Conservation (phyloP, 2,329 filamentous ascomycete species). For the Neopestalotiopsis sp. region DNA sequence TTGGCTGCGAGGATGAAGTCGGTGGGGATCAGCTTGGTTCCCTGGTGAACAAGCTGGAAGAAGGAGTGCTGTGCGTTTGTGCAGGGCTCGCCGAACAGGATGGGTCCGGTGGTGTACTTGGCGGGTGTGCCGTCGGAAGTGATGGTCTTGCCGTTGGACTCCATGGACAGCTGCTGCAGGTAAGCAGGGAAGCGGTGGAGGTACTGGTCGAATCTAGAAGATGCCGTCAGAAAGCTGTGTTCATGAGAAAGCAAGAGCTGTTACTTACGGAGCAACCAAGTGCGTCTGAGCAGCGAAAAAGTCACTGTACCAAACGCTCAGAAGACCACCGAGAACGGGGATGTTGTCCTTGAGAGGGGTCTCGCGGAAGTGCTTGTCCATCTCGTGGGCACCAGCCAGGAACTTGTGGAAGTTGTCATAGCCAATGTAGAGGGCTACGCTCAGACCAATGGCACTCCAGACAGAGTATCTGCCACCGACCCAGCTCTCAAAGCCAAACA, state of each 20-base stretch:
- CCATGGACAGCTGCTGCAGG: constrained; percentile 98
- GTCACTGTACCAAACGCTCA: constrained; percentile 99
- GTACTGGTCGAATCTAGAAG: constrained; percentile 89
- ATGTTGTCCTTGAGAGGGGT: constrained; percentile 95
- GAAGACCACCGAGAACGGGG: constrained; percentile 85
- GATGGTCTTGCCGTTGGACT: constrained; percentile 98
- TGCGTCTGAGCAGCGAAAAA: constrained; percentile 99
- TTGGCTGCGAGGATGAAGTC: constrained; percentile 97
- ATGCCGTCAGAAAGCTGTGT: not conserved
- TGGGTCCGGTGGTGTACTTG: constrained; percentile 96
- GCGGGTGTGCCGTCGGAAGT: constrained; percentile 87
- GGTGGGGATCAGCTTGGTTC: constrained; percentile 96
- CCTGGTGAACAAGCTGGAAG: constrained; percentile 99
- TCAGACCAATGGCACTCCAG: constrained; percentile 97
- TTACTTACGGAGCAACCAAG: constrained; percentile 86
- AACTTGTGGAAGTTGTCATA: constrained; percentile 98
- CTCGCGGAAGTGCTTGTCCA: constrained; percentile 98
- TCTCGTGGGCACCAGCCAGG: constrained; percentile 90
- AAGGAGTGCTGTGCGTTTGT: constrained; percentile 99
- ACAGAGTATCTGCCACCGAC: constrained; percentile 98
- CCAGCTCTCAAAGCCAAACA: constrained; percentile 99
- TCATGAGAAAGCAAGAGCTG: not conserved
- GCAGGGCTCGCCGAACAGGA: constrained; percentile 96
- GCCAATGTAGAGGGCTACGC: constrained; percentile 92
- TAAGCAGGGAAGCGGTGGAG: constrained; percentile 98